Evolutionary conservation across 805 yeast genomes (phyloP), one percentile per base, ranked within the genome.

Genomic region (Candida dajiaensis): DNA sequence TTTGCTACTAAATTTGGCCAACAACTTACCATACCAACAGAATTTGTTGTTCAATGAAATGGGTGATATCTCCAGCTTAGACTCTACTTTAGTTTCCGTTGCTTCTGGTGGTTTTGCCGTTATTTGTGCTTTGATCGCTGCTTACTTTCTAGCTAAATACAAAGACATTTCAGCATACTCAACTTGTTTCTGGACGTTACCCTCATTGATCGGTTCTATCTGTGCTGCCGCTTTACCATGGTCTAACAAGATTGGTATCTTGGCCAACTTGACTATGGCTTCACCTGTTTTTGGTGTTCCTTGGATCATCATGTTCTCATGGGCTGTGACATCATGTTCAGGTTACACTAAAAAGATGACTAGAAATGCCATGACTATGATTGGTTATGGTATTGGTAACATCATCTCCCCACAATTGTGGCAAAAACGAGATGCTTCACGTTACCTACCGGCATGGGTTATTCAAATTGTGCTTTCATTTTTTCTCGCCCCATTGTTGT

Each of bases 361-460:
- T 1, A 71, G 79, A 62, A 74, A 68, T 49, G 74, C 69, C 23
- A 52, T 72, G 50, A 62, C 66, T 23, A 67, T 74, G 74, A 61
- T 69, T n/a, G 68, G 68, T 18, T 78, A 73, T 48, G 66, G 76
- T 48, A 50, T 77, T 42, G 66, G 78, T 9, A 78, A 79, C 52
- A 68, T 78, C 31, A 71, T 78, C 25, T 72, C 80, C 4, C 82
- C 83, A 4, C 83, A 78, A 56, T 55, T 78, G 31, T 79, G 82
- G 81, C 67, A 69, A 56, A 63, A 55, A 9, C 58, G 54, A n/a
- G 73, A 72, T 51, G 67, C 71, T 8, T 82, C 83, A 41, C 61
- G 71, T 47, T 74, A 67, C 52, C 49, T 58, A 15, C 67, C 71
- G 2, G 74, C 79, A 9, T 73, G 84, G 83, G 65, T 71, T 44